Evolutionary conservation across 768 basidiomycete genomes (phyloP).

Genomic region (Panellus pusillus): DNA sequence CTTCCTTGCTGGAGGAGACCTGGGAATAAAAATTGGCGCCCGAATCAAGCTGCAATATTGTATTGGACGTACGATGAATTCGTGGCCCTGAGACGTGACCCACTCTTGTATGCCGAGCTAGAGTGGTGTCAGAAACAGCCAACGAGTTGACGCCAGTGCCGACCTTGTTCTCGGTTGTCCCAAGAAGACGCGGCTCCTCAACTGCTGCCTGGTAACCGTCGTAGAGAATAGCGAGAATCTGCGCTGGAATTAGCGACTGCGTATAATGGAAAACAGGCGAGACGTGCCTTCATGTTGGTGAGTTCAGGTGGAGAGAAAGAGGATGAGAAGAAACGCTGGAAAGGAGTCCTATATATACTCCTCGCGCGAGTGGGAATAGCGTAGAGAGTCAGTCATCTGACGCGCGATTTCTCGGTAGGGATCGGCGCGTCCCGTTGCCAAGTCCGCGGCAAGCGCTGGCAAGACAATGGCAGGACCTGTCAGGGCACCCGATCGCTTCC

Average conservation of each 20-base stretch:
- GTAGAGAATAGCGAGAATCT: constrained; percentile 79
- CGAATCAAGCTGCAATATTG: not conserved
- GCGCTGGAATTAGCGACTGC: constrained; percentile 2
- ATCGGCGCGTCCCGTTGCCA: too few relatives aligned
- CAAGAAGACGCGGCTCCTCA: constrained; percentile 73
- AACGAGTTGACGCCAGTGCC: not conserved
- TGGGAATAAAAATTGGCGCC: constrained; percentile 24
- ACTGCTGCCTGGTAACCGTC: constrained; percentile 63
- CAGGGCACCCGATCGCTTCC: too few relatives aligned
- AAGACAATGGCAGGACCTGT: too few relatives aligned
- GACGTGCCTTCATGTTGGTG: constrained; percentile 44
- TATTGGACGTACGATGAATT: constrained; percentile 43
- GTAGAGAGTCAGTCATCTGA: constrained; percentile 7
- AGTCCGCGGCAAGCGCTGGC: too few relatives aligned
- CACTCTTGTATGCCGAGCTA: constrained; percentile 74
- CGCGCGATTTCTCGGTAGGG: not conserved
- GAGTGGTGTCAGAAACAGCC: not conserved
- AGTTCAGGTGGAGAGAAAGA: not conserved
- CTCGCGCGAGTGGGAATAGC: too few relatives aligned
- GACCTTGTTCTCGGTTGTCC: constrained; percentile 80
- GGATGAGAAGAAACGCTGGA: constrained; percentile 13
- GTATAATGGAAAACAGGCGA: not conserved
- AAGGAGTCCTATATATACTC: not conserved
- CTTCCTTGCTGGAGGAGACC: constrained; percentile 84
- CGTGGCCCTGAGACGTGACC: constrained; percentile 72